A percentile compares a stretch with the other conserved stretches of the same genome.
Evolutionary conservation across 495 filamentous ascomycete genomes (phyloP).

Genomic region (Cercophora sp.): DNA sequence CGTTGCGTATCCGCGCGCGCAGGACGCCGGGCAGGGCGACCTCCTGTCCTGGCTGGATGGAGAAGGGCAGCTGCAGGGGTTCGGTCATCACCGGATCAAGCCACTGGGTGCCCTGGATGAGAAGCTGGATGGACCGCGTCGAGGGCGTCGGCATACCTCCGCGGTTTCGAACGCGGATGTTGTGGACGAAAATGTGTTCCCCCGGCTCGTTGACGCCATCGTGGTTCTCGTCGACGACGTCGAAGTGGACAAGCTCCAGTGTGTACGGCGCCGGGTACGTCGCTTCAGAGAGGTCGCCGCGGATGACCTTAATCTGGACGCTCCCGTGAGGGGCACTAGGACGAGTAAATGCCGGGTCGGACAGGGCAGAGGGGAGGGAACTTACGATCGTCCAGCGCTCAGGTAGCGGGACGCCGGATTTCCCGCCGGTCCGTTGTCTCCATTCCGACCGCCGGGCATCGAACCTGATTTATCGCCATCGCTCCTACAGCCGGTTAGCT

Average conservation of each 20-base stretch:
- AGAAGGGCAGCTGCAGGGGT: constrained; percentile 15
- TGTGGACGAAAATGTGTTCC: constrained; percentile 37
- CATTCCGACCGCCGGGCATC: constrained; percentile 4
- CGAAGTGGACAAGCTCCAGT: constrained; percentile 34
- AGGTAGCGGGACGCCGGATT: constrained; percentile 7
- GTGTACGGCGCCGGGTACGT: constrained; percentile 33
- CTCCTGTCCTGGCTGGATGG: constrained; percentile 16
- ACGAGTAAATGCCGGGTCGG: no score
- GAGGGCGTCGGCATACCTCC: constrained; percentile 17
- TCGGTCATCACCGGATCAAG: constrained; percentile 17
- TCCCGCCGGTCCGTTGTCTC: constrained; percentile 2
- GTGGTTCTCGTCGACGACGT: constrained; percentile 40
- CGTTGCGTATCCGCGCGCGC: constrained; percentile 18
- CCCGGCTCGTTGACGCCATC: constrained; percentile 43
- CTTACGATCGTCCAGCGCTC: neutral
- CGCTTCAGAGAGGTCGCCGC: constrained; percentile 13
- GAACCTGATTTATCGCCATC: no score
- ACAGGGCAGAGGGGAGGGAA: neutral
- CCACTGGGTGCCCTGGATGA: constrained; percentile 18
- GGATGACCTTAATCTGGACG: constrained; percentile 11
- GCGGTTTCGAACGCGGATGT: constrained; percentile 24
- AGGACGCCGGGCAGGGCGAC: constrained; percentile 18
- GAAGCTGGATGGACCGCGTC: neutral
- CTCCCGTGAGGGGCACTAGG: neutral
- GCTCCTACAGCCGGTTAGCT: no score